Percentiles rank a stretch among this genome's conserved stretches.
These are phyloP conservation scores for Gautieria morchelliformis DNA, from an alignment of 768 basidiomycete genomes.

Conservation along the genomic window DNA sequence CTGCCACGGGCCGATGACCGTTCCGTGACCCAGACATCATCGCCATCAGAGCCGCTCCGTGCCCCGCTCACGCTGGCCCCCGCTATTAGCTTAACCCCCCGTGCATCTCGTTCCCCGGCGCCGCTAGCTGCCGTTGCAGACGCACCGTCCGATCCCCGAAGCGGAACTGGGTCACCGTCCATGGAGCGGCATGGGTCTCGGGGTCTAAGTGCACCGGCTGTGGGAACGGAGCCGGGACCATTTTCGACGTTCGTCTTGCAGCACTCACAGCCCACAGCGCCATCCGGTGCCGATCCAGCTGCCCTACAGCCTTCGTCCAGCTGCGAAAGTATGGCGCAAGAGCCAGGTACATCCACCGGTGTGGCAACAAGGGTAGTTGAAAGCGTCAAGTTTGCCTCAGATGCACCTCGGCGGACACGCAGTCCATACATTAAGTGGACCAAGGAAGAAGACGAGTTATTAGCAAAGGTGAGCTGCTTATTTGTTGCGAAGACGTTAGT, in stretches of 20 bases:
- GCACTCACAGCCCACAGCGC: neutral
- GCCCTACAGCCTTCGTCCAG: neutral
- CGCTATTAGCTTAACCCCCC: conserved; percentile 3
- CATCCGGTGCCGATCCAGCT: neutral
- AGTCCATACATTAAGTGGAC: conserved; percentile 36
- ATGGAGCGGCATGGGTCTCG: neutral
- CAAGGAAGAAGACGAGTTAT: conserved; percentile 32
- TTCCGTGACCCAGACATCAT: neutral
- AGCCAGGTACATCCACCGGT: neutral
- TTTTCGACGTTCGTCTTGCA: conserved; percentile 2
- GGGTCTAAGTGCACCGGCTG: neutral
- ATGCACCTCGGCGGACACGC: conserved; percentile 20
- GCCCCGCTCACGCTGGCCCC: neutral
- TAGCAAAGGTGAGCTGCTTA: conserved; percentile 23
- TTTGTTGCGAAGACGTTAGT: neutral
- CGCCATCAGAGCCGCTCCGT: neutral
- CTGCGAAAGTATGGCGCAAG: neutral
- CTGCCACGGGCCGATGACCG: too few species aligned
- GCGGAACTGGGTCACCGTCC: neutral
- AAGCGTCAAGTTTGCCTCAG: neutral
- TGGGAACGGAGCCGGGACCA: neutral
- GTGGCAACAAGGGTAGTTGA: neutral
- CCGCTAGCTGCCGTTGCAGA: neutral
- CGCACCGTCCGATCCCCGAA: neutral
- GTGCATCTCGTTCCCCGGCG: conserved; percentile 6